Evolutionary conservation across 371 early-diverging fungal genomes (phyloP).

Genomic region (Mortierella sp.): DNA sequence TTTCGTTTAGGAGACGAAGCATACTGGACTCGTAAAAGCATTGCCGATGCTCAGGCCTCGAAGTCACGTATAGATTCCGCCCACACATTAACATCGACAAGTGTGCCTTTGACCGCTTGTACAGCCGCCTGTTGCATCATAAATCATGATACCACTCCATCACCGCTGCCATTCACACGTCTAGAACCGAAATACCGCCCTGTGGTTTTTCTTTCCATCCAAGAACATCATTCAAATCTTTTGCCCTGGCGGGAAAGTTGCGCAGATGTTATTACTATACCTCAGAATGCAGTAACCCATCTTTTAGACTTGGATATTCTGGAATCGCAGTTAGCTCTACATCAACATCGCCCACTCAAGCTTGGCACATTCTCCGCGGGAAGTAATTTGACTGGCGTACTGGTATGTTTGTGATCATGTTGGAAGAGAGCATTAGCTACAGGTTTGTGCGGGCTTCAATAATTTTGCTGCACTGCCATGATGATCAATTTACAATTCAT

Average conservation of each 20-base stretch:
- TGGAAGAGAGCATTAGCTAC: no score
- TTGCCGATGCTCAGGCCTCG: background rate
- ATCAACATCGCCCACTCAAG: constrained; percentile 26
- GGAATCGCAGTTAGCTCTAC: constrained; percentile 24
- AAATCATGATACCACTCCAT: no score
- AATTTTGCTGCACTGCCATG: no score
- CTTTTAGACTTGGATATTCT: constrained; percentile 17
- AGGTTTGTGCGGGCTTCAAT: no score
- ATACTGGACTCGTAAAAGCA: constrained; percentile 3
- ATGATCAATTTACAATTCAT: no score
- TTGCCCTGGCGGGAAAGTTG: constrained; percentile 46
- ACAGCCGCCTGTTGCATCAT: no score
- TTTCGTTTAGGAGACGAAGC: constrained; percentile 12
- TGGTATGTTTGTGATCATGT: constrained; percentile 15
- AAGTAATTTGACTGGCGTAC: constrained; percentile 36
- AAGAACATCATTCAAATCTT: constrained; percentile 50
- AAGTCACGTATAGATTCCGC: background rate
- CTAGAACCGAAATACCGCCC: constrained; percentile 26
- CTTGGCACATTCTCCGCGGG: constrained; percentile 38
- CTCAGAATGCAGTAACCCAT: constrained; percentile 10
- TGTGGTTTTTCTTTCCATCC: constrained; percentile 43
- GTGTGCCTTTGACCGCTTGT: constrained; percentile 18
- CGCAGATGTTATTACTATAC: constrained; percentile 39
- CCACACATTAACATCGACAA: constrained; percentile 15
- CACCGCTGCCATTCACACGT: no score